Conservation (phyloP, 257 asterid species). For the Rhazya stricta region DNA sequence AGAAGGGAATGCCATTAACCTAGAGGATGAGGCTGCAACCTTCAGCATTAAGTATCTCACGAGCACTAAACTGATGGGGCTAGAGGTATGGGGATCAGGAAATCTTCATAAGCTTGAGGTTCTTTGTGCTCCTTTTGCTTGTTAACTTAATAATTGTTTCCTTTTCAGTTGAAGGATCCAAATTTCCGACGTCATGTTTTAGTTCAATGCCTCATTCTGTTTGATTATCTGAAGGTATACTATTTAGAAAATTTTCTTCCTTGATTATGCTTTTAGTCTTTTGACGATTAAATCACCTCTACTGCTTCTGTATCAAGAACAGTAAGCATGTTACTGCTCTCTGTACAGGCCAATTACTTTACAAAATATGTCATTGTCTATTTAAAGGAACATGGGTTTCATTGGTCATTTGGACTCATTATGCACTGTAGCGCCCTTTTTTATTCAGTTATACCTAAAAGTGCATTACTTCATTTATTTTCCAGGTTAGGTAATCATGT, state of each 20-base stretch:
- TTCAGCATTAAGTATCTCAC: slow-evolving; percentile 96
- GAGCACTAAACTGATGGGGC: slow-evolving; percentile 94
- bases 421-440: not conserved
- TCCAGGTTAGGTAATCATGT: not conserved
- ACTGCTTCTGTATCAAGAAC: not conserved
- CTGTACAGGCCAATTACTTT: not conserved
- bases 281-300: not conserved
- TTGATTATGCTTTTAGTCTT: slow-evolving; percentile 1
- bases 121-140: not conserved
- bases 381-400: not conserved
- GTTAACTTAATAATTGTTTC: slow-evolving; percentile 14
- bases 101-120: not conserved
- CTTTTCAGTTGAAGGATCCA: slow-evolving; percentile 86
- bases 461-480: not conserved
- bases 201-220: slow-evolving; percentile 93
- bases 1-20: slow-evolving; percentile 72
- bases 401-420: not conserved
- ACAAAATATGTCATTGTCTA: not conserved
- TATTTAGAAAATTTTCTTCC: not conserved
- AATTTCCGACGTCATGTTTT: slow-evolving; percentile 92
- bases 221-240: slow-evolving; percentile 89
- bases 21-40: slow-evolving; percentile 83
- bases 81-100: slow-evolving; percentile 58
- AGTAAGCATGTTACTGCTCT: not conserved
- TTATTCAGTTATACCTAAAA: too few relatives aligned